Conservation (phyloP, 1,284 basidiomycete genomes). For the Cryptococcus sp. region DNA sequence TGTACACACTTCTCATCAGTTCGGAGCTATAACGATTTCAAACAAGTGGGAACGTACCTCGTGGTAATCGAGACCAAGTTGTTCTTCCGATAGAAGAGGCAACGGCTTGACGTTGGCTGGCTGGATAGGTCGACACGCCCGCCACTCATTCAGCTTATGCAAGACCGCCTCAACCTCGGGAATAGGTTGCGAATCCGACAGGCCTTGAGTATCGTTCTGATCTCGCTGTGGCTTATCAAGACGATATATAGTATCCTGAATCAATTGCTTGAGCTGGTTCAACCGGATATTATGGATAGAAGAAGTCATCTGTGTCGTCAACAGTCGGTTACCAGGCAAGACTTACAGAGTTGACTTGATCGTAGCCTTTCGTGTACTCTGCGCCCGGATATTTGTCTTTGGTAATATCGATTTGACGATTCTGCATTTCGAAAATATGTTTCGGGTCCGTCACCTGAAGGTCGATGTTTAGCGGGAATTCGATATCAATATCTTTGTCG, state of each 20-base stretch:
- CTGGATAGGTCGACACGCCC: constrained; percentile 12
- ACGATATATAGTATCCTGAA: constrained; percentile 29
- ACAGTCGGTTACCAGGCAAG: background rate
- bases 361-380: constrained; percentile 23
- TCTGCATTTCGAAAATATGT: constrained; percentile 22
- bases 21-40: background rate
- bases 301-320: constrained; percentile 23
- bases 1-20: constrained; percentile 19
- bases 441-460: constrained; percentile 19
- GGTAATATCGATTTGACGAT: constrained; percentile 18
- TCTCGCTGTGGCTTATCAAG: constrained; percentile 21
- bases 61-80: constrained; percentile 29
- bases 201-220: constrained; percentile 3
- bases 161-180: constrained; percentile 21
- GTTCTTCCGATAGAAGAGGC: constrained; percentile 12
- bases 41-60: constrained; percentile 10
- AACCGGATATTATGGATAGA: constrained; percentile 26
- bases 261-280: constrained; percentile 26
- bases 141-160: constrained; percentile 13
- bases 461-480: constrained; percentile 29
- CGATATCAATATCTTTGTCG: constrained; percentile 32
- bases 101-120: constrained; percentile 9
- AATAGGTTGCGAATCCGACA: constrained; percentile 2
- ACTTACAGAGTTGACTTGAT: constrained; percentile 22
- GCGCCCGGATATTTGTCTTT: constrained; percentile 16